A percentile compares a stretch with the other conserved stretches of the same genome.
phyloP scores from a whole-genome alignment of 495 filamentous ascomycete species.

The Talaromyces nanjingensis region DNA sequence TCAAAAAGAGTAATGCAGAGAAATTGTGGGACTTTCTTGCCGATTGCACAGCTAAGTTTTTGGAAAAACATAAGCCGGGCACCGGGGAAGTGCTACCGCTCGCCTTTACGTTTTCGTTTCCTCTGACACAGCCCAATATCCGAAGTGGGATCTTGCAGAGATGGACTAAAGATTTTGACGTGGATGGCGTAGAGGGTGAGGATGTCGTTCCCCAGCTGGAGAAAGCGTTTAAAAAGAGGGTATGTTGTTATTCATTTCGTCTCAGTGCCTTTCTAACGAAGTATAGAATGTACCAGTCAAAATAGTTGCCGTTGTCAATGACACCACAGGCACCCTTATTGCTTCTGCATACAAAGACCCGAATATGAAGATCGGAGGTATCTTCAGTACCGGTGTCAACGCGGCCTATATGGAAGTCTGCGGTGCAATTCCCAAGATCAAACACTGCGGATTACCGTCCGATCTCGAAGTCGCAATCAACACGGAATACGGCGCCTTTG shows the following conservation, averaged over 20 bases:
- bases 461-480: conserved; percentile 87
- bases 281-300: conserved; percentile 70
- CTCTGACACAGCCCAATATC: conserved; percentile 81
- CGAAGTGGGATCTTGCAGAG: conserved; percentile 83
- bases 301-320: conserved; percentile 83
- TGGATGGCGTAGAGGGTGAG: conserved; percentile 79
- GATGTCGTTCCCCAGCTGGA: conserved; percentile 89
- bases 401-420: conserved; percentile 91
- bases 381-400: conserved; percentile 95
- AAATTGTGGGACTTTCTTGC: conserved; percentile 90
- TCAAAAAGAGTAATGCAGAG: conserved; percentile 74
- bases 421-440: conserved; percentile 78
- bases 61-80: conserved; percentile 66
- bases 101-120: conserved; percentile 94
- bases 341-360: conserved; percentile 84
- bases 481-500: conserved; percentile 95
- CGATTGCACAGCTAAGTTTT: conserved; percentile 78
- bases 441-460: conserved; percentile 70
- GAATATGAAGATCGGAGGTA: conserved; percentile 81
- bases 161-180: conserved; percentile 97
- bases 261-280: conserved; percentile 5
- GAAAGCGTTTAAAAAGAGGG: conserved; percentile 64
- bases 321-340: conserved; percentile 91
- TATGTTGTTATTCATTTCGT: conserved; percentile 24
- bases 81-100: conserved; percentile 52